These are phyloP conservation scores for Ascochyta viciae-villosae DNA, from an alignment of 2,329 filamentous ascomycete genomes.

Conservation along the genomic window DNA sequence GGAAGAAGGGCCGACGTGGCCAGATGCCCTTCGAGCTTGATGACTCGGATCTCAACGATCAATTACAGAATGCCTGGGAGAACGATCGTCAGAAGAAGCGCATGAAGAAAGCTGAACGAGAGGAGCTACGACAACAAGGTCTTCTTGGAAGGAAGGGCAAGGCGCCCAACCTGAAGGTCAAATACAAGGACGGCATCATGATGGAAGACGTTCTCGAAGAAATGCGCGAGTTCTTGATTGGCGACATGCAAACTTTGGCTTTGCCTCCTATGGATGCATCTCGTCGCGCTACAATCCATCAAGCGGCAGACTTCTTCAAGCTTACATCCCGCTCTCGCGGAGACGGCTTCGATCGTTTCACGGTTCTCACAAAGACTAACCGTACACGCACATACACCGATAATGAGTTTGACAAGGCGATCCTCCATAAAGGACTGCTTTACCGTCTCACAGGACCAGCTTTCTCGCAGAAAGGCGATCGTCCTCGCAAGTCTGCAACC, in stretches of 20 bases:
- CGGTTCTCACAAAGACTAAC: slow-evolving; percentile 76
- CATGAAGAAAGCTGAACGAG: slow-evolving; percentile 56
- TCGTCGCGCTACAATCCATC: slow-evolving; percentile 79
- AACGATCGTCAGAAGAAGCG: slow-evolving; percentile 56
- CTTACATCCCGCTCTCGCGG: slow-evolving; percentile 87
- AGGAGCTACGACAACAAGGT: slow-evolving; percentile 54
- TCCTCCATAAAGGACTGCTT: slow-evolving; percentile 57
- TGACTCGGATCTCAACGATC: slow-evolving; percentile 53
- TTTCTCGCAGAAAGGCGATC: slow-evolving; percentile 17
- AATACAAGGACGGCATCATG: slow-evolving; percentile 76
- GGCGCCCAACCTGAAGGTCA: slow-evolving; percentile 64
- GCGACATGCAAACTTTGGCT: slow-evolving; percentile 68
- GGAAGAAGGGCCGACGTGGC: slow-evolving; percentile 67
- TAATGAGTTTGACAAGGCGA: slow-evolving; percentile 57
- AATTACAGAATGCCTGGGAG: slow-evolving; percentile 52
- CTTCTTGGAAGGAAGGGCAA: slow-evolving; percentile 54
- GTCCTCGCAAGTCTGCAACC: slow-evolving; percentile 17
- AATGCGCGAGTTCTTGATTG: slow-evolving; percentile 73
- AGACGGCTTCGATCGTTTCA: slow-evolving; percentile 73
- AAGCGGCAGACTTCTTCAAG: slow-evolving; percentile 75
- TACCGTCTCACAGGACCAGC: slow-evolving; percentile 44
- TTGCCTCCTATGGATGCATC: slow-evolving; percentile 85
- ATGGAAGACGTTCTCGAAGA: slow-evolving; percentile 75
- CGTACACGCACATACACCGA: slow-evolving; percentile 69
- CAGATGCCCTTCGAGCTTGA: slow-evolving; percentile 56